Base-by-base conservation (phyloP, 2,329 filamentous ascomycete genomes). In the Alternaria conjuncta region DNA sequence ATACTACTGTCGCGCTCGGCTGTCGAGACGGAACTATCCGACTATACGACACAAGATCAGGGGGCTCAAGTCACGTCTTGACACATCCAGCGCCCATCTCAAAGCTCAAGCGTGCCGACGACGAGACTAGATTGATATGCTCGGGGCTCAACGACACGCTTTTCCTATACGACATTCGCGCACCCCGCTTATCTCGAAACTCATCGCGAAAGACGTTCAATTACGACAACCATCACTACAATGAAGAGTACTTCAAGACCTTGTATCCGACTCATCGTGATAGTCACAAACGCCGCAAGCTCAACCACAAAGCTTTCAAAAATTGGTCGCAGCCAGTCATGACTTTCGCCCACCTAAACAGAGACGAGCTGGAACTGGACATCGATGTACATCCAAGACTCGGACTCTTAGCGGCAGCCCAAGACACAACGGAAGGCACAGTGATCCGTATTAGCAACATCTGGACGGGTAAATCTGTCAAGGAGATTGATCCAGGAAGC, bases 331-430 rank as follows among this genome's bases (percentile, higher is more conserved):
- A 73, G 45, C 77, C 78, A 5, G 55, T 78, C 2, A 57, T 80
- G 21, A 64, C 46, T 2, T 79, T 77, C 43, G 53, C 65, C 8
- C 69, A 77, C 61, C 61, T 67, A 13, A 77, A 79, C 32, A 50
- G 67, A 3, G 70, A 76, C 12, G 71, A 74, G 21, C 30, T 64
- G 0, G 68, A 75, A 10, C 64, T 77, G 1, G 78, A 71, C 6
- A 45, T 81, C 5, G 78, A 75, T 9, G 71, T 80, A 2, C 62
- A 77, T 47, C 41, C 65, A 1, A 50, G 69, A 3, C 43, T 79
- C 9, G 79, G 79, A 0, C 65, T 81, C 6, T 49, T 80, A 3
- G 79, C 79, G 7, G 78, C 77, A 2, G 69, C 70, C 0, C 75
- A 79, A 46, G 74, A 77, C 30, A 13, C 61, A 7, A 66, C 61